phyloP scores from a whole-genome alignment of 345 rosid genomes.

The Kandelia obovata region DNA sequence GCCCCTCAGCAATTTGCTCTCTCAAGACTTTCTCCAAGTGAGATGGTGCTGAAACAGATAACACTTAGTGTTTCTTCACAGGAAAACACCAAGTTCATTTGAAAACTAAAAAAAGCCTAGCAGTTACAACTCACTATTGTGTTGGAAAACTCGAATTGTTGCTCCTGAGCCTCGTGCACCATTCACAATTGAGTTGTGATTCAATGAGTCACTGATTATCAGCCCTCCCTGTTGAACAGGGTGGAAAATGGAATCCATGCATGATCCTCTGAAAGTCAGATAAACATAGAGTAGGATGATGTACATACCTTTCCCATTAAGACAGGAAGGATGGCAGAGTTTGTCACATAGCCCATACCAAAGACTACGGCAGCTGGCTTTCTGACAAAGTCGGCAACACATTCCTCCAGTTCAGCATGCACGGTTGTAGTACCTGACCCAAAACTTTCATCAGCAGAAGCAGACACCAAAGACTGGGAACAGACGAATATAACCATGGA shows the following conservation, averaged over 20 bases:
- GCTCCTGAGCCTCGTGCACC: conserved; percentile 99
- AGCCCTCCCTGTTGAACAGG: conserved; percentile 63
- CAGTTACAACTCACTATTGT: conserved; percentile 61
- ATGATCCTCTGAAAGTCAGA: not conserved
- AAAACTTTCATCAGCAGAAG: conserved; percentile 5
- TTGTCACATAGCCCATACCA: conserved; percentile 93
- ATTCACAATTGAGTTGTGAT: conserved; percentile 90
- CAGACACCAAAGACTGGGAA: not conserved
- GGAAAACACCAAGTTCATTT: not conserved
- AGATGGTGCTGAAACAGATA: conserved; percentile 59
- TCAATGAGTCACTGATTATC: conserved; percentile 89
- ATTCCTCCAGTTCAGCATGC: conserved; percentile 76
- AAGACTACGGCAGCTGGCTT: conserved; percentile 84
- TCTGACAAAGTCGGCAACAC: conserved; percentile 81
- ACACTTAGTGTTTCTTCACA: not conserved
- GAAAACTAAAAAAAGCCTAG: not conserved
- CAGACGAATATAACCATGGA: not conserved
- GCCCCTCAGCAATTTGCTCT: conserved; percentile 92
- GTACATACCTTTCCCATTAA: conserved; percentile 70
- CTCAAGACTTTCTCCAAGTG: conserved; percentile 91
- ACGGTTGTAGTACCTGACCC: conserved; percentile 63
- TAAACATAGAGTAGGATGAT: not conserved
- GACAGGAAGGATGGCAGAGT: conserved; percentile 85
- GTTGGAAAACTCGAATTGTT: conserved; percentile 87
- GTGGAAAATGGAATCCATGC: not conserved